Percentiles rank a stretch among this genome's conserved stretches.
Evolutionary conservation across 768 basidiomycete genomes (phyloP).

Genomic region (Tulasnella calospora): DNA sequence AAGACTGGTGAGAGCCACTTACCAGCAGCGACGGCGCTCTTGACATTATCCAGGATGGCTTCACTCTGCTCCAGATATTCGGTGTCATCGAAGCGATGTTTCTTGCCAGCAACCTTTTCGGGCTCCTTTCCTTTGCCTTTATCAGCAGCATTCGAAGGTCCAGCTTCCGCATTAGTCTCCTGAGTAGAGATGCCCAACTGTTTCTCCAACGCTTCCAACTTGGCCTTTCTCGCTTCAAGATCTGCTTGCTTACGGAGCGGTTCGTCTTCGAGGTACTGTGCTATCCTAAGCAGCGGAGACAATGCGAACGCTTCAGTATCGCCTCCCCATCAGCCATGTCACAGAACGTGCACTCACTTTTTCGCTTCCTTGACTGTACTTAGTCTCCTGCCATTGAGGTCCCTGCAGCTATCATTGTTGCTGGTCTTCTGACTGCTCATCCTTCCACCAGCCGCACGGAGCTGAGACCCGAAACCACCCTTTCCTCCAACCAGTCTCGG

Average conservation of each 20-base stretch:
- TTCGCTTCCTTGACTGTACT: constrained; percentile 96
- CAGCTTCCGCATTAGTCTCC: constrained; percentile 33
- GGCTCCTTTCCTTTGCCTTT: constrained; percentile 37
- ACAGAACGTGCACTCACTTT: constrained; percentile 50
- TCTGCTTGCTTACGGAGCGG: constrained; percentile 74
- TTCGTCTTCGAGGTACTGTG: constrained; percentile 79
- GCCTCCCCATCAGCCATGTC: neutral
- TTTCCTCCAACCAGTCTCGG: constrained; percentile 83
- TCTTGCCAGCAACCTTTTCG: constrained; percentile 58
- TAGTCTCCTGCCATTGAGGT: constrained; percentile 81
- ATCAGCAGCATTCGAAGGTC: constrained; percentile 20
- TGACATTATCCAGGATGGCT: constrained; percentile 87
- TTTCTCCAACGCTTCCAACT: constrained; percentile 78
- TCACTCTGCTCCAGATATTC: constrained; percentile 87
- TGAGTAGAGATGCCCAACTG: constrained; percentile 61
- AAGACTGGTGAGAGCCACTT: constrained; percentile 31
- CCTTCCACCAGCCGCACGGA: constrained; percentile 92
- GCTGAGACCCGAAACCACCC: constrained; percentile 94
- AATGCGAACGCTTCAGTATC: constrained; percentile 4
- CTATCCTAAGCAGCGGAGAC: constrained; percentile 49
- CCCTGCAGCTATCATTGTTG: constrained; percentile 92
- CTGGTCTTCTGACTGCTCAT: constrained; percentile 96
- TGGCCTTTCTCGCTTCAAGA: constrained; percentile 70
- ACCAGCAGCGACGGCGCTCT: constrained; percentile 85
- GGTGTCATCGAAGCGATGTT: constrained; percentile 86